phyloP scores from a whole-genome alignment of 768 basidiomycete genomes.

The Kwoniella sp. region DNA sequence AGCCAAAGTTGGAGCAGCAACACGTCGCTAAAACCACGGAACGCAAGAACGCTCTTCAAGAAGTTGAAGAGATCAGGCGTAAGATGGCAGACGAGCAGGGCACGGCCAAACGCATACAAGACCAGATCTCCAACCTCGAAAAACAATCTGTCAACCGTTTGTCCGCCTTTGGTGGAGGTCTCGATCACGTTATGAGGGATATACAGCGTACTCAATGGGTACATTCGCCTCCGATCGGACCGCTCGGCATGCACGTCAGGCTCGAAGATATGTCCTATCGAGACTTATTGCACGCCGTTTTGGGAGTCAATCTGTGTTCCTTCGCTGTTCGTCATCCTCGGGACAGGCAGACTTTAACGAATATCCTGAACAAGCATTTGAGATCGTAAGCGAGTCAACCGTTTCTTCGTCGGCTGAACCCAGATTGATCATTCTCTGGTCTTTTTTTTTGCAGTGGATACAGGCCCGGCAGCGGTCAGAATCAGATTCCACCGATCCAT shows the following conservation, averaged over 20 bases:
- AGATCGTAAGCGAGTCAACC: slow-evolving; percentile 3
- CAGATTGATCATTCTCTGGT: too few species aligned
- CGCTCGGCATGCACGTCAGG: slow-evolving; percentile 76
- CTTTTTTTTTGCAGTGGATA: slow-evolving; percentile 16
- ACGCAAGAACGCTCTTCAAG: slow-evolving; percentile 2
- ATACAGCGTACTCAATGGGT: slow-evolving; percentile 47
- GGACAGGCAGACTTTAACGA: slow-evolving; percentile 65
- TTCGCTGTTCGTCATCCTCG: slow-evolving; percentile 74
- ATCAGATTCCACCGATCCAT: slow-evolving; percentile 34
- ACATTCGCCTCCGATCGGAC: slow-evolving; percentile 58
- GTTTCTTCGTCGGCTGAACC: too few species aligned
- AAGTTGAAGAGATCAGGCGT: slow-evolving; percentile 52
- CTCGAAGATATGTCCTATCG: slow-evolving; percentile 72
- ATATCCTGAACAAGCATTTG: slow-evolving; percentile 56
- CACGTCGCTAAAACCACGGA: slow-evolving; percentile 4
- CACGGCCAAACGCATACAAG: slow-evolving; percentile 61
- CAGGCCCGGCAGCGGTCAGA: slow-evolving; percentile 17
- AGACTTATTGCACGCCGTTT: slow-evolving; percentile 64
- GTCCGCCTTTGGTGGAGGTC: slow-evolving; percentile 44
- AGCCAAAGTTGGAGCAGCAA: slow-evolving; percentile 46
- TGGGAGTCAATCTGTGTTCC: slow-evolving; percentile 65
- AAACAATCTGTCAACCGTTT: slow-evolving; percentile 31
- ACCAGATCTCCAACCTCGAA: slow-evolving; percentile 30
- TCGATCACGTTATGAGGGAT: slow-evolving; percentile 42
- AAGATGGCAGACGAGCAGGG: slow-evolving; percentile 60